Percentiles rank a stretch among this genome's conserved stretches.
Conservation (phyloP, 805 yeast genomes). For the Osmozyma mogii region DNA sequence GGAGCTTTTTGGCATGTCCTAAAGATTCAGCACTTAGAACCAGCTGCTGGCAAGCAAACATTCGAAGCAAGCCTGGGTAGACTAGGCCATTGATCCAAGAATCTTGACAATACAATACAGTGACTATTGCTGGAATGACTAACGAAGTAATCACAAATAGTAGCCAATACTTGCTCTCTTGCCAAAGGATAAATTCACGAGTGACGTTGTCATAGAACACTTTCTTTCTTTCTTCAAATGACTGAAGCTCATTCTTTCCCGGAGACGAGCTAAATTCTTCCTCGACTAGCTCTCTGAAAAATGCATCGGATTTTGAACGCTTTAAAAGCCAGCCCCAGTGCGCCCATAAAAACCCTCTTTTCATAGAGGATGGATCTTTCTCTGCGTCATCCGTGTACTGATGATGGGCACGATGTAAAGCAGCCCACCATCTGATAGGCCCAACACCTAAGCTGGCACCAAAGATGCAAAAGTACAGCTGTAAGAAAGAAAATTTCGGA, state of each 20-base stretch:
- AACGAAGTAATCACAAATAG: constrained; percentile 25
- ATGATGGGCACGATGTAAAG: constrained; percentile 85
- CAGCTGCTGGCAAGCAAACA: constrained; percentile 70
- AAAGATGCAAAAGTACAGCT: constrained; percentile 44
- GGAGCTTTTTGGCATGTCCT: constrained; percentile 60
- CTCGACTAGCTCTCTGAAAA: constrained; percentile 27
- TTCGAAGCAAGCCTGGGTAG: constrained; percentile 71
- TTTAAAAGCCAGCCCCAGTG: constrained; percentile 86
- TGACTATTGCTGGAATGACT: constrained; percentile 21
- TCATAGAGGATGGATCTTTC: constrained; percentile 77
- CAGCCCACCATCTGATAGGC: constrained; percentile 70
- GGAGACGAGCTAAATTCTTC: constrained; percentile 23
- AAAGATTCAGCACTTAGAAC: constrained; percentile 71
- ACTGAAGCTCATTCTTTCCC: no score
- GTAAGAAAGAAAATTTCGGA: constrained; percentile 26
- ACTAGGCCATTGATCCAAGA: constrained; percentile 32
- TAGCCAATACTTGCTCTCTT: constrained; percentile 19
- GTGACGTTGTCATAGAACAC: no score
- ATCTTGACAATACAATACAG: constrained; percentile 22
- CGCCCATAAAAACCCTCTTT: constrained; percentile 73
- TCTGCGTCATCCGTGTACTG: constrained; percentile 78
- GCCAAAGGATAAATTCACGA: constrained; percentile 27
- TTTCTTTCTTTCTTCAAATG: no score
- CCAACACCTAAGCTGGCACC: constrained; percentile 76
- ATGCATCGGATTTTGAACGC: constrained; percentile 38